Percentiles rank a stretch among this genome's conserved stretches.
phyloP scores from a whole-genome alignment of 352 stramenopile species.

The Peronosclerospora sorghi region DNA sequence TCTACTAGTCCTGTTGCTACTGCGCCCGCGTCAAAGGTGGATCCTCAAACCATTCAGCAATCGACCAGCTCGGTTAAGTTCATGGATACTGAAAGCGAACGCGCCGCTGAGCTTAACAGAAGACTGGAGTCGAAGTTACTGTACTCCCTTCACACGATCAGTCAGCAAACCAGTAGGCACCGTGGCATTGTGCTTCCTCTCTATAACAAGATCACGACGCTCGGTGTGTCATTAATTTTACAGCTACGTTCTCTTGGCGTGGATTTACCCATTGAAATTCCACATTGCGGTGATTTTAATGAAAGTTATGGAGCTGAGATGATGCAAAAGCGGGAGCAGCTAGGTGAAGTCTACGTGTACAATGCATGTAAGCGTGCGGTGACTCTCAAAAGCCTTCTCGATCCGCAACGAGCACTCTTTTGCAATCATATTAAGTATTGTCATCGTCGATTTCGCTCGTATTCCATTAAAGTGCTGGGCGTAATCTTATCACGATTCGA shows the following conservation, averaged over 20 bases:
- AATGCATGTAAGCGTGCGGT: constrained; percentile 45
- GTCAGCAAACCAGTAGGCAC: constrained; percentile 17
- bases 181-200: constrained; percentile 54
- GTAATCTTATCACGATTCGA: constrained; percentile 35
- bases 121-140: constrained; percentile 22
- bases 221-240: constrained; percentile 54
- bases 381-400: constrained; percentile 14
- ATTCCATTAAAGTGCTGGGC: constrained; percentile 54
- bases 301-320: constrained; percentile 21
- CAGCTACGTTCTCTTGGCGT: constrained; percentile 43
- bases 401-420: constrained; percentile 33
- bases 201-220: constrained; percentile 44
- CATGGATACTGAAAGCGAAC: constrained; percentile 10
- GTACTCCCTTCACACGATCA: constrained; percentile 16
- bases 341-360: constrained; percentile 49
- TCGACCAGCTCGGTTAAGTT: constrained; percentile 10
- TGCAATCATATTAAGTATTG: constrained; percentile 33
- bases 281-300: constrained; percentile 56
- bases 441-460: constrained; percentile 37
- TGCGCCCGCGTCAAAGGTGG: background rate
- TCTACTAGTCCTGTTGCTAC: background rate
- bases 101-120: constrained; percentile 12
- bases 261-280: constrained; percentile 51
- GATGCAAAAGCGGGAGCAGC: constrained; percentile 20
- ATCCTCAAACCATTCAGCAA: constrained; percentile 3